A percentile compares a stretch with the other conserved stretches of the same genome.
phyloP scores from a whole-genome alignment of 768 basidiomycete genomes.

The Termitomyces sp. region DNA sequence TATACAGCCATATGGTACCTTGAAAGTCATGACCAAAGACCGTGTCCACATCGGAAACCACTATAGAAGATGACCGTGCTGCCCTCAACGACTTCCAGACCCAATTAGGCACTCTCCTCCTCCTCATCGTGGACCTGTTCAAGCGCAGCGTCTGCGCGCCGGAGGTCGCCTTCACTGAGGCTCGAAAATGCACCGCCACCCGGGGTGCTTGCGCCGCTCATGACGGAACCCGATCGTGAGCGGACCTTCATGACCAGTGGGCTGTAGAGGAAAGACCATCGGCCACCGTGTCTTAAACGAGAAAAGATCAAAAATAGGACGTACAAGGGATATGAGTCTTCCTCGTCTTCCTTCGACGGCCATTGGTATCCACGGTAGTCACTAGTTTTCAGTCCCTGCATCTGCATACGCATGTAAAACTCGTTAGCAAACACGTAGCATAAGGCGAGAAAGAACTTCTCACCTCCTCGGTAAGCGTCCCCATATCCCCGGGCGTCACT shows the following conservation, averaged over 20 bases:
- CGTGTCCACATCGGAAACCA: not conserved
- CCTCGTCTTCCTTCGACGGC: conserved; percentile 71
- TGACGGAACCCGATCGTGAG: conserved; percentile 73
- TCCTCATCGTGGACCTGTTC: conserved; percentile 34
- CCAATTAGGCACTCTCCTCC: not conserved
- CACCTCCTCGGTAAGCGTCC: conserved; percentile 84
- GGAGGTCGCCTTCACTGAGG: conserved; percentile 83
- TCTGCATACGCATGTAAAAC: conserved; percentile 32
- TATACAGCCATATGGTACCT: not conserved
- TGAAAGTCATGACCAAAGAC: not conserved
- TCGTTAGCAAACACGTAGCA: not conserved
- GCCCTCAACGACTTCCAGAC: not conserved
- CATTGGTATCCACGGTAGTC: conserved; percentile 74
- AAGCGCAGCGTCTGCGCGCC: conserved; percentile 83
- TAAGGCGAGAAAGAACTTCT: conserved; percentile 9
- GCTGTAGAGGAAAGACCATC: conserved; percentile 34
- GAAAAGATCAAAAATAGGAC: conserved; percentile 25
- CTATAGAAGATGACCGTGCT: not conserved
- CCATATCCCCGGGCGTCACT: conserved; percentile 92
- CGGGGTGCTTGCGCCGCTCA: conserved; percentile 71
- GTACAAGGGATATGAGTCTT: conserved; percentile 87
- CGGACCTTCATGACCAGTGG: conserved; percentile 88
- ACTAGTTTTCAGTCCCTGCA: conserved; percentile 83
- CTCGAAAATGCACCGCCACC: conserved; percentile 78
- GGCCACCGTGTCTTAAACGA: not conserved